phyloP scores from a whole-genome alignment of 2,329 filamentous ascomycete genomes.

The Colletotrichum truncatum region DNA sequence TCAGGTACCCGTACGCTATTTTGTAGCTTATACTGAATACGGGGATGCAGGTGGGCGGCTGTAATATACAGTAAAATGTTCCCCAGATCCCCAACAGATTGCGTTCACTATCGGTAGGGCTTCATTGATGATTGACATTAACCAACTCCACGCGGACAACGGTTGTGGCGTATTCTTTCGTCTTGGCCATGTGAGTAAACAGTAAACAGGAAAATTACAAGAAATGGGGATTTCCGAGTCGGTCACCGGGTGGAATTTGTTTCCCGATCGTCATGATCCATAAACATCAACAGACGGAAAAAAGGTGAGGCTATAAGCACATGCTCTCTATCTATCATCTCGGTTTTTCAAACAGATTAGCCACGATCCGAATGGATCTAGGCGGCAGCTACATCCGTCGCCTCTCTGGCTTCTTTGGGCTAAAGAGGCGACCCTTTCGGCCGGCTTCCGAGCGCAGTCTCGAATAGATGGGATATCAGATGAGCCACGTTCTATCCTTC shows the following conservation, averaged over 20 bases:
- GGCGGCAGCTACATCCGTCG: background rate
- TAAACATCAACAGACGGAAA: background rate
- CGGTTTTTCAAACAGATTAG: background rate
- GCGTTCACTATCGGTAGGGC: constrained; percentile 16
- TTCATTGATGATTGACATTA: background rate
- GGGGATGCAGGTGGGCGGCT: constrained; percentile 3
- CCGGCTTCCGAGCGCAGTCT: constrained; percentile 17
- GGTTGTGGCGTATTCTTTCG: background rate
- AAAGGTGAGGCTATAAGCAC: constrained; percentile 1
- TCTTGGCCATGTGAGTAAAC: background rate
- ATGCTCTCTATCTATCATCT: background rate
- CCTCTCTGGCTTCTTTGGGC: constrained; percentile 3
- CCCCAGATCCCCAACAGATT: background rate
- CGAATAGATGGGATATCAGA: constrained; percentile 3
- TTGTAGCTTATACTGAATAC: background rate
- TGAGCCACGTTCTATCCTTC: constrained; percentile 7
- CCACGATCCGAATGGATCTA: background rate
- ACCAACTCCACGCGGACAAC: background rate
- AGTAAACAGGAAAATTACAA: too few relatives aligned
- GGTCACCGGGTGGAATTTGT: background rate
- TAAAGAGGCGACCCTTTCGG: constrained; percentile 8
- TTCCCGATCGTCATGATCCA: constrained; percentile 10
- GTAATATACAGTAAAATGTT: constrained; percentile 8
- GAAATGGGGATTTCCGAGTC: constrained; percentile 8
- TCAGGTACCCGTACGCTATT: constrained; percentile 21